Conservation (phyloP, 345 rosid species). For the Moringa oleifera region DNA sequence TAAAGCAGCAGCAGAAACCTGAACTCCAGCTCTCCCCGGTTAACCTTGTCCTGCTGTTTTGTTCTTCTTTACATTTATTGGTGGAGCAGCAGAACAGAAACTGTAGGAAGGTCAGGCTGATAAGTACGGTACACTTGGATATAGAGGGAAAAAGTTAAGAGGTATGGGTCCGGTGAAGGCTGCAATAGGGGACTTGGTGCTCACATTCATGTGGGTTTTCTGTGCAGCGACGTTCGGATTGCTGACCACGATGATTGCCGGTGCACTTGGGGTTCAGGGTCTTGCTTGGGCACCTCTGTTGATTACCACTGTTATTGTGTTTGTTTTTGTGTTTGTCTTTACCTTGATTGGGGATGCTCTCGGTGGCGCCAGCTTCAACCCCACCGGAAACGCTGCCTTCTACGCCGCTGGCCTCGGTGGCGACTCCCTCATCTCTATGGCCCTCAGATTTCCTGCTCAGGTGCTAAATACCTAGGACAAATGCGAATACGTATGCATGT, state of each 20-base stretch:
- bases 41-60: too few relatives aligned
- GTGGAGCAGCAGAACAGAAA: too few relatives aligned
- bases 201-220: slow-evolving; percentile 76
- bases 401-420: slow-evolving; percentile 76
- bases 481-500: too few relatives aligned
- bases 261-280: slow-evolving; percentile 43
- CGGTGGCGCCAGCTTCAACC: slow-evolving; percentile 96
- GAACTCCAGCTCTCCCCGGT: too few relatives aligned
- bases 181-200: slow-evolving; percentile 56
- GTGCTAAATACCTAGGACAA: slow-evolving; percentile 24
- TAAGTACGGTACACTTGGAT: too few relatives aligned
- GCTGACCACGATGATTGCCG: slow-evolving; percentile 44
- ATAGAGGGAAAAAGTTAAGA: too few relatives aligned
- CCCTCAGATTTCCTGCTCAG: slow-evolving; percentile 89
- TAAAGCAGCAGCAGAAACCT: too few relatives aligned
- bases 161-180: slow-evolving; percentile 67
- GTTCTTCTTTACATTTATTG: too few relatives aligned
- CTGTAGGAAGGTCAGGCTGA: too few relatives aligned
- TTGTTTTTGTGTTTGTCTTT: slow-evolving; percentile 57
- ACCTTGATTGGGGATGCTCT: slow-evolving; percentile 43
- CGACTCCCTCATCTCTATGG: slow-evolving; percentile 79
- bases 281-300: slow-evolving; percentile 43
- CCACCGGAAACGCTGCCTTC: slow-evolving; percentile 77
- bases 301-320: slow-evolving; percentile 53
- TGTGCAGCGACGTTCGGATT: slow-evolving; percentile 58